A percentile compares a stretch with the other conserved stretches of the same genome.
Evolutionary conservation across 371 early-diverging fungal genomes (phyloP).

Genomic region (Mortierella sp.): DNA sequence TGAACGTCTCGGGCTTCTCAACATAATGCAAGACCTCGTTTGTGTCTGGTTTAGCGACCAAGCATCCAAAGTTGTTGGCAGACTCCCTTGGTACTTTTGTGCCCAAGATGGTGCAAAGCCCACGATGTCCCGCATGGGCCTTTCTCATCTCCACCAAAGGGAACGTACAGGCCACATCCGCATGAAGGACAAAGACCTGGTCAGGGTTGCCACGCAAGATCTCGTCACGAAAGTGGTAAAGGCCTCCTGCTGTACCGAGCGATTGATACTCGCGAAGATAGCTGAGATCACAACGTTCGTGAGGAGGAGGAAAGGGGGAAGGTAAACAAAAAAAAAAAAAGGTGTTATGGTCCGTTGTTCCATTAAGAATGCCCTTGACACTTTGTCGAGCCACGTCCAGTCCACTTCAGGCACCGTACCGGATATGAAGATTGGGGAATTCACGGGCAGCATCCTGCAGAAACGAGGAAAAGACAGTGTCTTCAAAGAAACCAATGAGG

Average conservation of each 20-base stretch:
- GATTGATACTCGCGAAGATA: constrained; percentile 97
- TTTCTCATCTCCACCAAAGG: constrained; percentile 89
- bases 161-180: constrained; percentile 94
- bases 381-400: not conserved
- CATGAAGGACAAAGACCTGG: constrained; percentile 94
- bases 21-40: constrained; percentile 95
- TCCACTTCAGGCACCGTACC: constrained; percentile 60
- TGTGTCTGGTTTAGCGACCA: constrained; percentile 87
- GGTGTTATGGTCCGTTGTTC: too few relatives aligned
- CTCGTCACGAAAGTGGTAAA: constrained; percentile 98
- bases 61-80: constrained; percentile 91
- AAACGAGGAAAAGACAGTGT: constrained; percentile 88
- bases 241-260: constrained; percentile 96
- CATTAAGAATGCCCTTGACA: too few relatives aligned
- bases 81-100: constrained; percentile 81
- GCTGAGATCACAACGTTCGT: constrained; percentile 55
- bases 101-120: constrained; percentile 87
- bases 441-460: constrained; percentile 84
- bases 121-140: constrained; percentile 81
- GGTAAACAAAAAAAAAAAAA: not conserved
- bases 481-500: constrained; percentile 96
- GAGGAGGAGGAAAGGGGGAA: not conserved
- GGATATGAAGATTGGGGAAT: constrained; percentile 84
- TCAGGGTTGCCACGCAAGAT: constrained; percentile 90
- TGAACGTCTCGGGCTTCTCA: constrained; percentile 95